Percentiles rank a stretch among this genome's conserved stretches.
Evolutionary conservation across 2,329 filamentous ascomycete genomes (phyloP).

Genomic region (Chaetothyriales sp.): DNA sequence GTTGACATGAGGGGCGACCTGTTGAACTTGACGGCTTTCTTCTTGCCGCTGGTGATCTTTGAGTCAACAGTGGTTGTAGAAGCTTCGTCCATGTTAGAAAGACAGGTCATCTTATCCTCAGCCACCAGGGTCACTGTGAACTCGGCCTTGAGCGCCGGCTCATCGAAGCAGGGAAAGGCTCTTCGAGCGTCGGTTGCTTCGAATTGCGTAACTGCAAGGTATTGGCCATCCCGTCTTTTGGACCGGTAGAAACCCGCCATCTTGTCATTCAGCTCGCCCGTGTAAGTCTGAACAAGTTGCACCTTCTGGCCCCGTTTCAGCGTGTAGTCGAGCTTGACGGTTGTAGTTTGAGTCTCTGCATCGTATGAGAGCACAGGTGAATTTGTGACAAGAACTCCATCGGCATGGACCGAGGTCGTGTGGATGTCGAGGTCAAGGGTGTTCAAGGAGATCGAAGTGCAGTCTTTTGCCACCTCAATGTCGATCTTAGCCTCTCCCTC

Average conservation of each 20-base stretch:
- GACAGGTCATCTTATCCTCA: constrained; percentile 76
- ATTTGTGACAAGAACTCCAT: constrained; percentile 45
- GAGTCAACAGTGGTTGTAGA: constrained; percentile 61
- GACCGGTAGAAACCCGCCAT: constrained; percentile 98
- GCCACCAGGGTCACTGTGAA: constrained; percentile 86
- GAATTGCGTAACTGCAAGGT: constrained; percentile 88
- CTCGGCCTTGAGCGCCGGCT: constrained; percentile 82
- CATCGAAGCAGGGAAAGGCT: constrained; percentile 93
- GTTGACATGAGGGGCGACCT: constrained; percentile 90
- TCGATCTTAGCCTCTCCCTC: constrained; percentile 75
- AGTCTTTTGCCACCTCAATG: constrained; percentile 72
- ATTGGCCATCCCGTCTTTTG: constrained; percentile 65
- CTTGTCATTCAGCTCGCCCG: constrained; percentile 72
- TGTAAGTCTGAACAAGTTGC: constrained; percentile 63
- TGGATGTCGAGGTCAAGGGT: constrained; percentile 76
- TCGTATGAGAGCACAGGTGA: constrained; percentile 58
- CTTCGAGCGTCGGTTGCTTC: constrained; percentile 87
- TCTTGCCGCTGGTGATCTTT: constrained; percentile 47
- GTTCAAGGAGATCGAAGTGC: constrained; percentile 75
- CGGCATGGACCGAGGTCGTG: constrained; percentile 52
- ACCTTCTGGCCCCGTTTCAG: constrained; percentile 65
- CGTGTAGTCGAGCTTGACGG: constrained; percentile 60
- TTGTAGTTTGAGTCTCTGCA: constrained; percentile 67
- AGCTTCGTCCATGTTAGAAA: constrained; percentile 94
- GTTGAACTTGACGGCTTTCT: constrained; percentile 84